These are phyloP conservation scores for Pachyrhizus erosus DNA, from an alignment of 306 rosid genomes.

Conservation along the genomic window DNA sequence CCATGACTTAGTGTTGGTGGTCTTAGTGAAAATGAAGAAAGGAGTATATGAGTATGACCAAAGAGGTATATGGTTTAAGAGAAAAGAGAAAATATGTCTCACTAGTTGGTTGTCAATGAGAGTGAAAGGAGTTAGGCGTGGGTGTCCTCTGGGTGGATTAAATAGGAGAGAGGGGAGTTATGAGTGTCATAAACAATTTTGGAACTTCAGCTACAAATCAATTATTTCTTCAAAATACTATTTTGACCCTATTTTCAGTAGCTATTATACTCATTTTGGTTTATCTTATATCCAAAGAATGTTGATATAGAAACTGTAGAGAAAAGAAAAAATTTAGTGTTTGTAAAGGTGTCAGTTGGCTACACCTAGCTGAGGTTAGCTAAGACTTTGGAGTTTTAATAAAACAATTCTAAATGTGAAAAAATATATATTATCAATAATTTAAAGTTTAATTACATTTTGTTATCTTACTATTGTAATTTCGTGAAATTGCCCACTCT, in stretches of 20 bases:
- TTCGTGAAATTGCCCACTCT: no score
- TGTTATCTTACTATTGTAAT: no score
- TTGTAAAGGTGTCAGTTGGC: neutral
- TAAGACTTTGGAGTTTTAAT: neutral
- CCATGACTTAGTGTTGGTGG: slow-evolving; percentile 43
- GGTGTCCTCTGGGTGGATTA: slow-evolving; percentile 59
- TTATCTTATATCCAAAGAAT: slow-evolving; percentile 23
- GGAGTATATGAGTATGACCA: neutral
- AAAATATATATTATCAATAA: no score
- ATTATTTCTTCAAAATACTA: slow-evolving; percentile 31
- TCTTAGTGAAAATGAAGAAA: slow-evolving; percentile 34
- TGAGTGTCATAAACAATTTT: slow-evolving; percentile 18
- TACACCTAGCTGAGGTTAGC: neutral
- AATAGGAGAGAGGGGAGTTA: slow-evolving; percentile 59
- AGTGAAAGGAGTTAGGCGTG: slow-evolving; percentile 41
- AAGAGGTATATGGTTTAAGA: neutral
- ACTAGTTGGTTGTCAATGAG: slow-evolving; percentile 51
- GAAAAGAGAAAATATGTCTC: neutral
- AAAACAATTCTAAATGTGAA: no score
- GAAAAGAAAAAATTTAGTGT: neutral
- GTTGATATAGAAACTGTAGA: slow-evolving; percentile 35
- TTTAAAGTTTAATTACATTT: no score
- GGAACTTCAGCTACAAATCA: slow-evolving; percentile 7
- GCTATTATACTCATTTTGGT: slow-evolving; percentile 37
- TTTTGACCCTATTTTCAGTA: slow-evolving; percentile 45